Evolutionary conservation across 2,329 filamentous ascomycete genomes (phyloP).

Genomic region (Tolypocladium amazonense): DNA sequence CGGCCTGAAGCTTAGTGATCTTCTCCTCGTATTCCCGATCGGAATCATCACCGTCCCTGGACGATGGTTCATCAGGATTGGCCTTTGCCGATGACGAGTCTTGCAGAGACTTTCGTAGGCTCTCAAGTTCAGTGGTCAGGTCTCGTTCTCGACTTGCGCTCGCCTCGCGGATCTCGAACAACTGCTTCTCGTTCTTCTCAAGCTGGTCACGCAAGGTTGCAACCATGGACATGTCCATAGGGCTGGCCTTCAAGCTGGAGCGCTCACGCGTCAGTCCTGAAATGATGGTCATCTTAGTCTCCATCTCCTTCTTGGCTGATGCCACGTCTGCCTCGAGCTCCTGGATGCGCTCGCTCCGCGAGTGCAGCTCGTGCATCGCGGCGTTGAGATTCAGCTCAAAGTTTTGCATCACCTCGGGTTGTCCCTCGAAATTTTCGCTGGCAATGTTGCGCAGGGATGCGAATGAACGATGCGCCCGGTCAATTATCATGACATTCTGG

Average conservation of each 20-base stretch:
- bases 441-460: constrained; percentile 83
- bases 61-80: constrained; percentile 14
- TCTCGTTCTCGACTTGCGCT: constrained; percentile 68
- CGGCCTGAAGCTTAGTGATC: constrained; percentile 56
- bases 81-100: constrained; percentile 11
- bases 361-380: constrained; percentile 85
- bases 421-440: constrained; percentile 69
- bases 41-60: constrained; percentile 18
- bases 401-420: constrained; percentile 78
- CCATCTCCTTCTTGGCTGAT: constrained; percentile 88
- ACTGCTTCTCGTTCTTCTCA: constrained; percentile 73
- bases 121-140: constrained; percentile 59
- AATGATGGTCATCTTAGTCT: constrained; percentile 92
- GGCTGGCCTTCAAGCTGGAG: constrained; percentile 73
- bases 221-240: constrained; percentile 86
- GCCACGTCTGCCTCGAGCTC: constrained; percentile 78
- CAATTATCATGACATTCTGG: constrained; percentile 76
- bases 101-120: constrained; percentile 47
- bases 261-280: constrained; percentile 87
- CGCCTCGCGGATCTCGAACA: constrained; percentile 60
- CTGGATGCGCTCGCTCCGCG: constrained; percentile 79
- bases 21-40: constrained; percentile 39
- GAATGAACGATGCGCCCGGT: constrained; percentile 85
- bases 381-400: constrained; percentile 88
- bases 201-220: constrained; percentile 81